Evolutionary conservation across 441 rosid species (phyloP), one percentile per base, ranked within the genome.

Genomic region (Syzygium malaccense): DNA sequence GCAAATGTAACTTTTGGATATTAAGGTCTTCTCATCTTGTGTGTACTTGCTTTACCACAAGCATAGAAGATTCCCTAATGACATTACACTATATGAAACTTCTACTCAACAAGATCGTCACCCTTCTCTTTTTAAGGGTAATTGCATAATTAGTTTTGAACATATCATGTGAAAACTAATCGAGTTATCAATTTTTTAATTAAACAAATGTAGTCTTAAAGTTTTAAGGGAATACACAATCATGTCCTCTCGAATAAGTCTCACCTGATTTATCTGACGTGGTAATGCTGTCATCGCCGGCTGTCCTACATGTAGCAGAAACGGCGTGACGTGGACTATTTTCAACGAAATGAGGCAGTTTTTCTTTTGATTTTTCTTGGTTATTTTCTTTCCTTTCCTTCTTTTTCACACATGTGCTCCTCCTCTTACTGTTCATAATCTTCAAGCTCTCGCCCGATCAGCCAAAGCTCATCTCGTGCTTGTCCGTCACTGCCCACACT

Each of bases 301-400:
- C 23, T 2, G 7, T 71, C 7, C 15, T 37, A 37, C 12, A 25
- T 41, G 7, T 37, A 37, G 12, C 23, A 28, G 48, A 4, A 7
- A 37, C 2, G 6, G 4, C 28, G 7, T 37, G 45, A 19, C 8
- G 0, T 5, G 4, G 80, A 45, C 28, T 71, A 71, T 37, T 37
- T 32, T 20, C 8, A 71, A 11, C 0, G 14, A 37, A 71, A 71
- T 2, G 0, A 37, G 6, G 15, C 49, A 0, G 12, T 37, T 37
- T 58, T 58, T 26, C 14, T 58, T 58, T 58, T 58, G 28, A 58
- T 58, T 26, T 37, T 71, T 37, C 37, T 25, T 71, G 37, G 49
- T 71, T 71, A 71, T 71, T 71, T 71, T 71, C 3, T 53, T 53
- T 53, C 30, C 3, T 30, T 64, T 64, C 6, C 23, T 15, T 64